Conservation (phyloP, 2,329 filamentous ascomycete species). For the Aschersonia sp. region DNA sequence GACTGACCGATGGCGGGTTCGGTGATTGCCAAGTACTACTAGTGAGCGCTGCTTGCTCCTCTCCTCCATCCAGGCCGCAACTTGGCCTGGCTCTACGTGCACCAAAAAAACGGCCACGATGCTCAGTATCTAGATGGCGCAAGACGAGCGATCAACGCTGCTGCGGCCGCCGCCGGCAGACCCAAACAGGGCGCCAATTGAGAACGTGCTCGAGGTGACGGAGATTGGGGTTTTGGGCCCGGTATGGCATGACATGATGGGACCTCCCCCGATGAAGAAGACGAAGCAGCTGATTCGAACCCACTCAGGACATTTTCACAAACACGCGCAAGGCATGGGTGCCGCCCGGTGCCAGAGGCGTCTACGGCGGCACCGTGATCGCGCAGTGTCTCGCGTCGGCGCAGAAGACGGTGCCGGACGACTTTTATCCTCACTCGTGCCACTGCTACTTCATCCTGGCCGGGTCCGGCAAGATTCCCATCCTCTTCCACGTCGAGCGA, state of each 20-base stretch:
- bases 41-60: no score
- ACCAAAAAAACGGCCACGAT: not conserved
- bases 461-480: conserved; percentile 69
- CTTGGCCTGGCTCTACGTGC: not conserved
- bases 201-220: conserved; percentile 79
- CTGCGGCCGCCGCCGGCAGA: conserved; percentile 61
- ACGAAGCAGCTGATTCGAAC: not conserved
- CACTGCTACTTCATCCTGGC: conserved; percentile 98
- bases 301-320: conserved; percentile 71
- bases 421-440: conserved; percentile 86
- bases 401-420: conserved; percentile 66
- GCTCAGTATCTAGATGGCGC: conserved; percentile 1
- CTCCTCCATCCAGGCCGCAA: no score
- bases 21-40: no score
- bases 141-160: conserved; percentile 21
- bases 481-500: conserved; percentile 89
- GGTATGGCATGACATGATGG: conserved; percentile 29
- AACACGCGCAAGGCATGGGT: conserved; percentile 89
- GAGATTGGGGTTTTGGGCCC: conserved; percentile 63
- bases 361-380: conserved; percentile 88
- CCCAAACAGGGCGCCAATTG: conserved; percentile 61
- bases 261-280: not conserved
- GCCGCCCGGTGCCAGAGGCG: conserved; percentile 77
- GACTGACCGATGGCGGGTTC: no score
- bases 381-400: conserved; percentile 82